Evolutionary conservation across 768 basidiomycete genomes (phyloP).

Genomic region (Asterophora parasitica): DNA sequence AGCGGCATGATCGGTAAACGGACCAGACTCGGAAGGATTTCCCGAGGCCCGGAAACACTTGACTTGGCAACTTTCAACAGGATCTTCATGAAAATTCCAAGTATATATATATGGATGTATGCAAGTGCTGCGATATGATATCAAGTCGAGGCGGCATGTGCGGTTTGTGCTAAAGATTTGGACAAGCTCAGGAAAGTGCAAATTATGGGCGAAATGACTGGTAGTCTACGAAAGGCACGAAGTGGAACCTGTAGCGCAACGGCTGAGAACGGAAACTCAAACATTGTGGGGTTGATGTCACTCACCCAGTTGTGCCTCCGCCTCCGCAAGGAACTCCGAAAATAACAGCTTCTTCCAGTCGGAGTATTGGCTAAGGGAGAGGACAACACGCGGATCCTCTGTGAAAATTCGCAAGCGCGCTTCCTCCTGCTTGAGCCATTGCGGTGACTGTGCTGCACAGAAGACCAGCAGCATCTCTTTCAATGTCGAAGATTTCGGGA

Average conservation of each 20-base stretch:
- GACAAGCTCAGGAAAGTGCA: too few species aligned
- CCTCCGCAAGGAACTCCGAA: conserved; percentile 1
- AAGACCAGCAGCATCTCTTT: conserved; percentile 4
- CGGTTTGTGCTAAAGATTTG: too few species aligned
- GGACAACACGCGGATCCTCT: conserved; percentile 4
- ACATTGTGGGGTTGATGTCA: neutral
- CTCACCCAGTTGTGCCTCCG: neutral
- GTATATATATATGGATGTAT: too few species aligned
- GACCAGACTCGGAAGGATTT: too few species aligned
- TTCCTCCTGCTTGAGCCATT: neutral
- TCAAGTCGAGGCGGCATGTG: too few species aligned
- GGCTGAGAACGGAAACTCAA: neutral
- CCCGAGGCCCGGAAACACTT: too few species aligned
- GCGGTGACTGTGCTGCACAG: neutral
- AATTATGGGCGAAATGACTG: neutral
- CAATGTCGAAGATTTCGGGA: conserved; percentile 4
- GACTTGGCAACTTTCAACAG: too few species aligned
- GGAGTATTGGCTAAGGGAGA: neutral
- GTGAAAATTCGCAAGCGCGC: neutral
- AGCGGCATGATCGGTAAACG: neutral
- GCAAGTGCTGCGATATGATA: too few species aligned
- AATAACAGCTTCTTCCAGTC: neutral
- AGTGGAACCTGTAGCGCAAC: neutral
- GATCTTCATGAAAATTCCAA: too few species aligned
- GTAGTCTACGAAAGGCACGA: neutral